Percentiles rank a stretch among this genome's conserved stretches.
These are phyloP conservation scores for Elsinoe necatrix DNA, from an alignment of 2,329 filamentous ascomycete species.

Conservation along the genomic window DNA sequence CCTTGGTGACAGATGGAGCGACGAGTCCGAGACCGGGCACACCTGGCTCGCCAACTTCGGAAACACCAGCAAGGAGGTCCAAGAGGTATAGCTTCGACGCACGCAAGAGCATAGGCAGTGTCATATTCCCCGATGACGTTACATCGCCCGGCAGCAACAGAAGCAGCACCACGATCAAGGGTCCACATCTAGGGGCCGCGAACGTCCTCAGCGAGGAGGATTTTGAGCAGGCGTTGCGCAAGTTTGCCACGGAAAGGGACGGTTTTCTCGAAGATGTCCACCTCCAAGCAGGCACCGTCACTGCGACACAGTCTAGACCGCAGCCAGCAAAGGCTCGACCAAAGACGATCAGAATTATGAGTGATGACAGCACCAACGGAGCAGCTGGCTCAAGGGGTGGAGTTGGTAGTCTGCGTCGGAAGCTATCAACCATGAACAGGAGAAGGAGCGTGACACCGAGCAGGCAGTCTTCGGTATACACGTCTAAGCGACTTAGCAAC, in stretches of 20 bases:
- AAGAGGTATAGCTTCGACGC: slow-evolving; percentile 39
- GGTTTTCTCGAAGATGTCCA: slow-evolving; percentile 87
- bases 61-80: slow-evolving; percentile 31
- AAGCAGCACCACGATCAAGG: slow-evolving; percentile 56
- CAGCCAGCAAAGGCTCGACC: slow-evolving; percentile 57
- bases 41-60: slow-evolving; percentile 35
- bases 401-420: slow-evolving; percentile 80
- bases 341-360: slow-evolving; percentile 71
- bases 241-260: slow-evolving; percentile 93
- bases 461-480: slow-evolving; percentile 66
- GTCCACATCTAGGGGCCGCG: slow-evolving; percentile 31
- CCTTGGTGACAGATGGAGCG: slow-evolving; percentile 91
- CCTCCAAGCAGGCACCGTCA: slow-evolving; percentile 74
- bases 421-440: slow-evolving; percentile 95
- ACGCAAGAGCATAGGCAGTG: slow-evolving; percentile 45
- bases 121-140: slow-evolving; percentile 35
- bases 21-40: slow-evolving; percentile 38
- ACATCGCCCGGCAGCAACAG: slow-evolving; percentile 51
- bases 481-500: slow-evolving; percentile 82
- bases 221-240: slow-evolving; percentile 85
- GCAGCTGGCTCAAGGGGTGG: slow-evolving; percentile 46
- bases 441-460: slow-evolving; percentile 36
- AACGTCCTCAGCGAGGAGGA: slow-evolving; percentile 62
- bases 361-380: slow-evolving; percentile 45
- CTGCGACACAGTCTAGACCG: slow-evolving; percentile 40